These are phyloP conservation scores for Hyaloscypha finlandica DNA, from an alignment of 495 filamentous ascomycete genomes.

Conservation along the genomic window DNA sequence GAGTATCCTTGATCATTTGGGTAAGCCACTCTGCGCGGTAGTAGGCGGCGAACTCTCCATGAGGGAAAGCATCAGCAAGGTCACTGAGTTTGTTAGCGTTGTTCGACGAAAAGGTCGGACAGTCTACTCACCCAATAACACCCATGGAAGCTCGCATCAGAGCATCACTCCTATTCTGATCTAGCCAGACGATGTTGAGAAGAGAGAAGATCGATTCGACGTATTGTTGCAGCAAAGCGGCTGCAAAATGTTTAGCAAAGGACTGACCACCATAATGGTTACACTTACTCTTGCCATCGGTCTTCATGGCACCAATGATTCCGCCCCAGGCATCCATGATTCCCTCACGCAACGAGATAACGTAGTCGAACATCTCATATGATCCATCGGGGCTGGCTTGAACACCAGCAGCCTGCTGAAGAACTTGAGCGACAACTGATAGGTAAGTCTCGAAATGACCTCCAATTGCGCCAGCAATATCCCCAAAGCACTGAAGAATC, in stretches of 20 bases:
- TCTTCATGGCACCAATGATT: slow-evolving; percentile 90
- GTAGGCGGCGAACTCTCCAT: slow-evolving; percentile 77
- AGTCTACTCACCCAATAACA: slow-evolving; percentile 78
- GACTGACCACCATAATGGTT: neutral
- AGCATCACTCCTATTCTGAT: slow-evolving; percentile 85
- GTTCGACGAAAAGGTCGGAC: slow-evolving; percentile 5
- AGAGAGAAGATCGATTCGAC: slow-evolving; percentile 88
- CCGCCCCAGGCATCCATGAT: slow-evolving; percentile 99
- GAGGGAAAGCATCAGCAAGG: slow-evolving; percentile 88
- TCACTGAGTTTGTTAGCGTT: slow-evolving; percentile 64
- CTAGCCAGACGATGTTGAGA: slow-evolving; percentile 76
- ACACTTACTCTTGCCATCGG: slow-evolving; percentile 68
- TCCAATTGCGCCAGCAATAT: slow-evolving; percentile 95
- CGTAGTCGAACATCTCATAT: slow-evolving; percentile 94
- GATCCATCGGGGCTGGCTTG: slow-evolving; percentile 65
- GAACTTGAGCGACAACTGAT: slow-evolving; percentile 84
- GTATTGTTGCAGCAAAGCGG: slow-evolving; percentile 69
- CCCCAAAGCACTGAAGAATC: slow-evolving; percentile 96
- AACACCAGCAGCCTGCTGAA: slow-evolving; percentile 88
- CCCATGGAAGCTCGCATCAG: slow-evolving; percentile 92
- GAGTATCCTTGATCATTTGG: slow-evolving; percentile 81
- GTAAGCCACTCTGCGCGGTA: slow-evolving; percentile 93
- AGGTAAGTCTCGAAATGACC: slow-evolving; percentile 92
- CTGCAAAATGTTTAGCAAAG: slow-evolving; percentile 45
- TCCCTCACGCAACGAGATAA: slow-evolving; percentile 90